Evolutionary conservation across 2,329 filamentous ascomycete genomes (phyloP).

Genomic region (Microsporum canis): DNA sequence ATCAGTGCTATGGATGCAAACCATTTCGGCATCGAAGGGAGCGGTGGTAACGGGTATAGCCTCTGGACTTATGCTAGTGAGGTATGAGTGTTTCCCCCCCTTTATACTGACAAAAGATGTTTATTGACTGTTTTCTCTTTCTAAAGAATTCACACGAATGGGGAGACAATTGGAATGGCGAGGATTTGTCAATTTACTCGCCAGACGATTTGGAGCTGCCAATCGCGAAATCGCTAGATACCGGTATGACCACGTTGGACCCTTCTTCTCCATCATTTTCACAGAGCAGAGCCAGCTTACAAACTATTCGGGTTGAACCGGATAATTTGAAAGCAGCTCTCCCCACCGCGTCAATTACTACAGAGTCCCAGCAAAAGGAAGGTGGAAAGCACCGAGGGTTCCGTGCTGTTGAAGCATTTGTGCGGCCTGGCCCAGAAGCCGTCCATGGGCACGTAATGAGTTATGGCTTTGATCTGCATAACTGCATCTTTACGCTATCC

Average conservation of each 20-base stretch:
- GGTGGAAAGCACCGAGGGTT: conserved; percentile 59
- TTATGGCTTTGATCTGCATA: conserved; percentile 72
- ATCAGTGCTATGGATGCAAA: conserved; percentile 91
- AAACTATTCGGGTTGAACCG: conserved; percentile 51
- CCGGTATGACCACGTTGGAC: conserved; percentile 27
- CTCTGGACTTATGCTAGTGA: conserved; percentile 75
- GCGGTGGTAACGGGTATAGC: conserved; percentile 71
- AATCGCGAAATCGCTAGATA: conserved; percentile 26
- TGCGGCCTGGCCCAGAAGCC: conserved; percentile 69
- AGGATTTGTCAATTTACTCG: conserved; percentile 86
- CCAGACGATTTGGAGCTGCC: conserved; percentile 60
- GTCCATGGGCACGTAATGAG: conserved; percentile 59
- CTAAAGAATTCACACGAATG: conserved; percentile 68
- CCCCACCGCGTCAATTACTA: conserved; percentile 45
- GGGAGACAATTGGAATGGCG: conserved; percentile 95
- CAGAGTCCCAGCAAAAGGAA: conserved; percentile 43
- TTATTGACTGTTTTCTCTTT: conserved; percentile 15
- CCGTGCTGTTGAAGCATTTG: conserved; percentile 84
- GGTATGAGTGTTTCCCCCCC: conserved; percentile 36
- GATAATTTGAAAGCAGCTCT: conserved; percentile 64
- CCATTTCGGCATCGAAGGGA: conserved; percentile 81
- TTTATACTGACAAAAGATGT: neutral
- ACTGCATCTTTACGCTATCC: conserved; percentile 63
- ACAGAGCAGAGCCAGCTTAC: conserved; percentile 37
- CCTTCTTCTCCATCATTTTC: conserved; percentile 44